Evolutionary conservation across 352 stramenopile genomes (phyloP), one percentile per base, ranked within the genome.

Genomic region (Phytophthora citrophthora): DNA sequence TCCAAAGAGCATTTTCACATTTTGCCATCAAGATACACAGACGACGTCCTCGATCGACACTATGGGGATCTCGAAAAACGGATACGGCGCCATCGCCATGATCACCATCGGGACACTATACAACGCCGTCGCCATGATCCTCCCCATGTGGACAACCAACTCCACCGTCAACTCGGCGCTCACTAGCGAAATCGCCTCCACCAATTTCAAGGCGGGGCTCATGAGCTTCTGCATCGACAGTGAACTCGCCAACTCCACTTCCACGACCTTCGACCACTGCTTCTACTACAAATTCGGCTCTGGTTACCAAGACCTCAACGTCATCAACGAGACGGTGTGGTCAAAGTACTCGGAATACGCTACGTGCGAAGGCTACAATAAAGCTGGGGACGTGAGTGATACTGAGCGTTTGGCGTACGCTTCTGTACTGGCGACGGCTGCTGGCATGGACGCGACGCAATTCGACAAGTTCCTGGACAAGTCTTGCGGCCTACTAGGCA

Each of bases 381-480:
- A 61, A n/a, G 76, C 71, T 15, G 59, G 68, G 23, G 57, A 65
- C 15, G 41, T 71, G 43, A 72, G 72, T 18, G 57, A 75, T 20
- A 43, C 54, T 0, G 57, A 66, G 38, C 65, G 57, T 20, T 50
- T 68, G 27, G 59, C 51, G 11, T 88, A 83, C 63, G 53, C 63
- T 27, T 65, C 54, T 18, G 65, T 65, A 10, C 55, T 83, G 27
- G 77, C 80, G 10, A 49, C 68, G 4, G 51, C 75, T 15, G 77
- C 80, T 6, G 74, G 76, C 5, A 78, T 90, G 59, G 65, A 90
- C 52, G 46, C 54, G 5, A 43, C 43, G 1, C 70, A 84, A 61
- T 90, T 90, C 47, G 75, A 83, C 34, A 46, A 66, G 52, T 90
- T 90, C 66, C 65, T 90, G 24, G 68, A 81, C 58, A 80, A 82